A percentile compares a stretch with the other conserved stretches of the same genome.
These are phyloP conservation scores for Hordeum marinum DNA, from an alignment of 176 grass and related monocot species.

Conservation along the genomic window DNA sequence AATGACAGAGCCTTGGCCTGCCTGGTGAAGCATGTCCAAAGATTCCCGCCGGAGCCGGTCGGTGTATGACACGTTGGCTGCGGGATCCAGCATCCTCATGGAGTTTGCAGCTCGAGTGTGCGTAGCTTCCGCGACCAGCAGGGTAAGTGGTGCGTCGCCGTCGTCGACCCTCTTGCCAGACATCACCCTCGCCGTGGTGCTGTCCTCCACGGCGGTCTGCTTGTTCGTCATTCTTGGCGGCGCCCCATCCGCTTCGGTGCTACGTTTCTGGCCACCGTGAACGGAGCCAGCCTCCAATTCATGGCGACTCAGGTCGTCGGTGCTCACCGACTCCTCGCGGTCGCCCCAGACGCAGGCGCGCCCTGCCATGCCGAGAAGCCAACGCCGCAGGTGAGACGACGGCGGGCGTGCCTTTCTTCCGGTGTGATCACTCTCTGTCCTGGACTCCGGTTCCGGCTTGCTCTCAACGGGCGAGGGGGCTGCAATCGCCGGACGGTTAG, in stretches of 20 bases:
- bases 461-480: background rate
- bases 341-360: background rate
- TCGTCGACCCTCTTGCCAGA: background rate
- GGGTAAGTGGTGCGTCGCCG: background rate
- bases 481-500: background rate
- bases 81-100: background rate
- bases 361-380: constrained; percentile 25
- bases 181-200: background rate
- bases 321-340: background rate
- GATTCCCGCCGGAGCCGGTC: constrained; percentile 14
- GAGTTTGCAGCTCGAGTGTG: background rate
- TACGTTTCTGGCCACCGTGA: background rate
- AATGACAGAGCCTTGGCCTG: background rate
- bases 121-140: background rate
- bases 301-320: background rate
- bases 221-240: background rate
- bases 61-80: background rate
- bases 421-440: background rate
- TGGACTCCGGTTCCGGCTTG: background rate
- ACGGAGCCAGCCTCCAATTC: background rate
- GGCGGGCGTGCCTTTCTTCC: background rate
- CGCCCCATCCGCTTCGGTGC: background rate
- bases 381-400: constrained; percentile 17
- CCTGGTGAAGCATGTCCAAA: background rate
- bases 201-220: background rate